These are phyloP conservation scores for Rosa chinensis DNA, from an alignment of 306 rosid genomes.

Conservation along the genomic window DNA sequence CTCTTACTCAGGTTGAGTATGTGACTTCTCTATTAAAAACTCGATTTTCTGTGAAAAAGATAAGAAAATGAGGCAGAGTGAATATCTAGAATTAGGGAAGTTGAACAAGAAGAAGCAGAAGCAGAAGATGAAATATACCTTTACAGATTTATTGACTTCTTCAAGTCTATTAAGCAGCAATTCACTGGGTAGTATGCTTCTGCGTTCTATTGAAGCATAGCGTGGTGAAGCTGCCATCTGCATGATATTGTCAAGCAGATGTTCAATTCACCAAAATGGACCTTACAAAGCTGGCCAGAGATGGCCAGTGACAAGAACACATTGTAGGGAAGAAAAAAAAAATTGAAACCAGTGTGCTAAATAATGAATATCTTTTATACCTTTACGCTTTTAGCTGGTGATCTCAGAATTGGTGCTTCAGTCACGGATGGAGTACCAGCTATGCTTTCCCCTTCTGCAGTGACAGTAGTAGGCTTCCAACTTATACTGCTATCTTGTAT, in stretches of 20 bases:
- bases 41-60: constrained; percentile 62
- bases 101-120: not conserved
- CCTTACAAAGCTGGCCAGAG: not conserved
- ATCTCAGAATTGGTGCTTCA: constrained; percentile 60
- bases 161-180: constrained; percentile 68
- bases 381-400: constrained; percentile 77
- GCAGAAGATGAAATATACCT: constrained; percentile 46
- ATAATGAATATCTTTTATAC: constrained; percentile 27
- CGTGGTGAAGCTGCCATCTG: constrained; percentile 60
- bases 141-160: constrained; percentile 81
- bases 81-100: not conserved
- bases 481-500: constrained; percentile 44
- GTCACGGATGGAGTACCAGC: constrained; percentile 34
- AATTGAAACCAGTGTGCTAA: not conserved
- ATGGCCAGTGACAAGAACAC: not conserved
- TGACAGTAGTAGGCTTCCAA: constrained; percentile 40
- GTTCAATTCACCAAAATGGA: constrained; percentile 3
- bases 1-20: constrained; percentile 27
- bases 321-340: not conserved
- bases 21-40: constrained; percentile 55
- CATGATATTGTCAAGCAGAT: constrained; percentile 13
- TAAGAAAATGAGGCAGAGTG: not conserved
- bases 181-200: constrained; percentile 48
- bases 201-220: constrained; percentile 48
- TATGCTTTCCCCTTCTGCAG: constrained; percentile 46